phyloP scores from a whole-genome alignment of 148 eudicot species.

The Arbutus unedo region DNA sequence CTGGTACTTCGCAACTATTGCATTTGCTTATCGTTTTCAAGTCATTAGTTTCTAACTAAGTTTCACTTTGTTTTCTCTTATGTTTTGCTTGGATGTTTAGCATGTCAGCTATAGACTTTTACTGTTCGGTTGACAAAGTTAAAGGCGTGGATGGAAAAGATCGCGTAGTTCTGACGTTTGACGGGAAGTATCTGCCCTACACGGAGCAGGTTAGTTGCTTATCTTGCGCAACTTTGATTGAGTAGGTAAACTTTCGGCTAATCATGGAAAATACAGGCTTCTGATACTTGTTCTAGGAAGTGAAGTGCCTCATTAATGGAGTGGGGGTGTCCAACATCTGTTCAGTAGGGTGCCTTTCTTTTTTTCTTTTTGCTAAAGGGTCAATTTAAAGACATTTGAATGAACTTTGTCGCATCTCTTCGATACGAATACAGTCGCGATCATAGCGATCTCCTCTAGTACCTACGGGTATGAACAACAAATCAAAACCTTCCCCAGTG shows the following conservation, averaged over 20 bases:
- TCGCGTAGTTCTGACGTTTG: conserved; percentile 77
- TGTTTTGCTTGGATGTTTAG: conserved; percentile 32
- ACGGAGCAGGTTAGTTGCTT: conserved; percentile 76
- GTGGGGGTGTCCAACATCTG: background rate
- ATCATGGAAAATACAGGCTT: background rate
- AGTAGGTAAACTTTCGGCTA: background rate
- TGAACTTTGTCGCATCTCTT: too few species aligned
- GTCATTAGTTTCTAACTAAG: background rate
- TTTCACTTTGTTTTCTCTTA: background rate
- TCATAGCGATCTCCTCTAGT: too few species aligned
- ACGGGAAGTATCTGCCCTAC: conserved; percentile 84
- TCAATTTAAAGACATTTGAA: too few species aligned
- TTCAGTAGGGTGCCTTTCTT: too few species aligned
- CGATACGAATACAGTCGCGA: background rate
- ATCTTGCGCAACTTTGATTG: background rate
- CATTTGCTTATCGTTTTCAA: background rate
- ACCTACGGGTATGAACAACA: too few species aligned
- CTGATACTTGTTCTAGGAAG: background rate
- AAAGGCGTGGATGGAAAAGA: conserved; percentile 95
- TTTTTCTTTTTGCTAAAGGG: too few species aligned
- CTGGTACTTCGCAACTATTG: background rate
- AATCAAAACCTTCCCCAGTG: too few species aligned
- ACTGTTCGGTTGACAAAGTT: conserved; percentile 91
- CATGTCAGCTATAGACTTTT: conserved; percentile 97
- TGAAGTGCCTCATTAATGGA: background rate